Percentiles rank a stretch among this genome's conserved stretches.
phyloP scores from a whole-genome alignment of 2,329 filamentous ascomycete species.

The Colletotrichum echinochloae region DNA sequence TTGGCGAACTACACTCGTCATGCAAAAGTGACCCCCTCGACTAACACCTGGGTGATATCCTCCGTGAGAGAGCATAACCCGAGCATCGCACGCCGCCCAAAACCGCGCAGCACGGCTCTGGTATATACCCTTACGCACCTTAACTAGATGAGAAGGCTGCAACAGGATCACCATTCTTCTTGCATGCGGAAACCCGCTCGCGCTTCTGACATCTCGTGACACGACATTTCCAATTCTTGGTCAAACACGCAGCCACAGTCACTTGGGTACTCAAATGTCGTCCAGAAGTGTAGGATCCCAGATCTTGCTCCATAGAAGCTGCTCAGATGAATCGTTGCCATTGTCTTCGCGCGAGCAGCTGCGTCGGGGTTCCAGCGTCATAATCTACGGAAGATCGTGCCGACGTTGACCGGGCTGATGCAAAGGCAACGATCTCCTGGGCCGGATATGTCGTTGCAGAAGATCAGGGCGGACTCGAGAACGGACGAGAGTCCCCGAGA shows the following conservation, averaged over 20 bases:
- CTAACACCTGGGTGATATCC: not conserved
- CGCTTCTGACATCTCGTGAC: not conserved
- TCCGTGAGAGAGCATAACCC: not conserved
- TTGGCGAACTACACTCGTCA: no score
- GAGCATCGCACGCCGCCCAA: not conserved
- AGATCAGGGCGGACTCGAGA: not conserved
- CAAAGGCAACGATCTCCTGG: not conserved
- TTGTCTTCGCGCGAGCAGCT: not conserved
- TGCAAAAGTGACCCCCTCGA: no score
- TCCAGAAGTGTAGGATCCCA: not conserved
- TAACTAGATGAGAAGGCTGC: not conserved
- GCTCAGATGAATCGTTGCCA: not conserved
- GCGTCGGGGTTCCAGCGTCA: not conserved
- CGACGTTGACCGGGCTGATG: not conserved
- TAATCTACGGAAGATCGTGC: not conserved
- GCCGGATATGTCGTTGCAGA: not conserved
- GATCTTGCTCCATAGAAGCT: not conserved
- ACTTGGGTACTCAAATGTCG: not conserved
- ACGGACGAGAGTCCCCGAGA: not conserved
- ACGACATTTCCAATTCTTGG: not conserved
- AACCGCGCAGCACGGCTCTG: not conserved
- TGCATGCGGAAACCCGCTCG: not conserved
- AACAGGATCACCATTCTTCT: not conserved
- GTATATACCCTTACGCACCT: no score
- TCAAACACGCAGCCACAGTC: not conserved